Conservation (phyloP, 1,139 yeast genomes). For the Pichia kudriavzevii region DNA sequence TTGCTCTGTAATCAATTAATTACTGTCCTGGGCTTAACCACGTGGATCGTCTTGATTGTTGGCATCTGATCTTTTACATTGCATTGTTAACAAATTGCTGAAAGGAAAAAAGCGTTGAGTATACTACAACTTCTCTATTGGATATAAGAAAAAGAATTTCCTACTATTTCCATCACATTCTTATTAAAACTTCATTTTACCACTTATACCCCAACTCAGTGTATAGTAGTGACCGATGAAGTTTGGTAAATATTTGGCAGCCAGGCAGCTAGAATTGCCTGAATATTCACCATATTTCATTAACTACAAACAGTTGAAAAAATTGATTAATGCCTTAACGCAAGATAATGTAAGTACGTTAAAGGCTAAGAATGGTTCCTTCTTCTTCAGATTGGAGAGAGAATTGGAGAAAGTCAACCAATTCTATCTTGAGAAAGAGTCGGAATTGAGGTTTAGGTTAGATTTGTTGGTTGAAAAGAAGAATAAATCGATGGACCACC, state of each 20-base stretch:
- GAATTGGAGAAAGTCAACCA: constrained; percentile 91
- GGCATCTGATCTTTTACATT: no score
- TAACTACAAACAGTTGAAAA: constrained; percentile 87
- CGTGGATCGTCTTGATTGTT: no score
- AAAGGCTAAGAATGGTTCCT: constrained; percentile 87
- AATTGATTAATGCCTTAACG: constrained; percentile 56
- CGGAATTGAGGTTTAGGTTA: constrained; percentile 70
- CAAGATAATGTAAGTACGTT: constrained; percentile 44
- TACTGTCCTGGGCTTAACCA: no score
- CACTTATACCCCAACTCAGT: no score
- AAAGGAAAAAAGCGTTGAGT: no score
- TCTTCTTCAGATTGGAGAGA: constrained; percentile 86
- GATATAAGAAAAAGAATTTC: no score
- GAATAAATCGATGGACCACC: constrained; percentile 44
- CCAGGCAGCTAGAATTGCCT: constrained; percentile 88
- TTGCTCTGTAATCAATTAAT: no score
- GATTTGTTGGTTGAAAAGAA: constrained; percentile 73
- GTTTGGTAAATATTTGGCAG: constrained; percentile 91
- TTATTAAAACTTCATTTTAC: no score
- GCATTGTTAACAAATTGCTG: no score
- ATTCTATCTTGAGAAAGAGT: constrained; percentile 84
- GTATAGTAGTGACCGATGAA: no score
- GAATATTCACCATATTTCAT: constrained; percentile 92
- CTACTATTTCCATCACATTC: no score
- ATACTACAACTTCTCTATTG: no score